A percentile compares a stretch with the other conserved stretches of the same genome.
These are phyloP conservation scores for Nicotiana otophora DNA, from an alignment of 257 asterid genomes.

Conservation along the genomic window DNA sequence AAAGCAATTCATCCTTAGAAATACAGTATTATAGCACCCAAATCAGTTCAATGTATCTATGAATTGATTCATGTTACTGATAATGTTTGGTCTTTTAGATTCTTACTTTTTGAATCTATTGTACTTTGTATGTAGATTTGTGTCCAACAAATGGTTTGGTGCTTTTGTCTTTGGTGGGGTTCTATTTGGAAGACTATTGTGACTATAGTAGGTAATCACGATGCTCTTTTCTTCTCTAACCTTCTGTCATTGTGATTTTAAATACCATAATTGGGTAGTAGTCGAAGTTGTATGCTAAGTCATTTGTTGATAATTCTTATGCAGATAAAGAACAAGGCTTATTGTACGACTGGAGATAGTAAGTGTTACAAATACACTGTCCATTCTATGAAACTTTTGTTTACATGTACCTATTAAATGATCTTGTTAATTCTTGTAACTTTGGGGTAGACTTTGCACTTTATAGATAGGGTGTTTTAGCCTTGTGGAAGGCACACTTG, in stretches of 20 bases:
- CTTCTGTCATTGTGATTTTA: neutral
- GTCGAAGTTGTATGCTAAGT: neutral
- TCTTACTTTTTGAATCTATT: neutral
- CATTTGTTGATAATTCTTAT: neutral
- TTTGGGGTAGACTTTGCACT: too few species aligned
- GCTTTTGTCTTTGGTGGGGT: constrained; percentile 65
- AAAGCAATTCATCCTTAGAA: neutral
- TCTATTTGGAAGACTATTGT: constrained; percentile 47
- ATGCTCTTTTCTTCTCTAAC: neutral
- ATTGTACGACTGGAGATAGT: neutral
- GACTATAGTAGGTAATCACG: constrained; percentile 25
- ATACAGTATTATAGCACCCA: neutral
- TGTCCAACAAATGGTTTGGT: constrained; percentile 91
- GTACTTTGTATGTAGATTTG: constrained; percentile 40
- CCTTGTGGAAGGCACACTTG: too few species aligned
- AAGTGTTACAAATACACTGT: neutral
- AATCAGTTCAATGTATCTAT: neutral
- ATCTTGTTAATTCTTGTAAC: too few species aligned
- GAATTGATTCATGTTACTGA: neutral
- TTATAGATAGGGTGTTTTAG: too few species aligned
- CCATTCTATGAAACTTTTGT: too few species aligned
- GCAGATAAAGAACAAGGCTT: neutral
- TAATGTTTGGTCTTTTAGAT: neutral
- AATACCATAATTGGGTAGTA: neutral
- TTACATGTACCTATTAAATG: too few species aligned